Conservation (phyloP, 305 asterid genomes). For the Fraxinus platypoda region DNA sequence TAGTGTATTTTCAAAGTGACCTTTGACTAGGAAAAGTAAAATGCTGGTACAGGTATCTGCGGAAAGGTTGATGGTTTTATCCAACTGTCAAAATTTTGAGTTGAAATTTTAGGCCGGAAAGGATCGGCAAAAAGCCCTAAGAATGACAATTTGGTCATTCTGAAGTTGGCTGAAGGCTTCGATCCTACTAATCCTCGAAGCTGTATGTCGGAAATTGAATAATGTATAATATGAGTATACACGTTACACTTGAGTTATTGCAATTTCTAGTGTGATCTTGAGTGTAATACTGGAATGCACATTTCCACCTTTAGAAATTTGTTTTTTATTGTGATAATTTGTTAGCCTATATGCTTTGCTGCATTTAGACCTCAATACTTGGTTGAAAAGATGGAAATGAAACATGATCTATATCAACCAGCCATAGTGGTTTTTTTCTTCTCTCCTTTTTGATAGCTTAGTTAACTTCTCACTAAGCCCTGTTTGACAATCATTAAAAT, state of each 20-base stretch:
- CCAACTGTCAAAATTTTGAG: neutral
- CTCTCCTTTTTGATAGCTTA: too few species aligned
- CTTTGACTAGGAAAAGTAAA: too few species aligned
- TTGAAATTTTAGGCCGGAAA: neutral
- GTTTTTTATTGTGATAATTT: neutral
- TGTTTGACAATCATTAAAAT: too few species aligned
- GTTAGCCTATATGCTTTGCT: neutral
- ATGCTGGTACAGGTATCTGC: neutral
- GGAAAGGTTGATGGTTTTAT: neutral
- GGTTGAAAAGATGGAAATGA: neutral
- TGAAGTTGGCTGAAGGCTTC: too few species aligned
- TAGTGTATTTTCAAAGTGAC: too few species aligned
- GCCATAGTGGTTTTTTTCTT: neutral
- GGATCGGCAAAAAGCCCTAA: neutral
- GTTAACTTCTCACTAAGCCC: too few species aligned
- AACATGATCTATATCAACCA: neutral
- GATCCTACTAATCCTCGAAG: neutral
- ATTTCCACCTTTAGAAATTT: neutral
- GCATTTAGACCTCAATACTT: neutral
- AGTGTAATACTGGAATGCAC: neutral
- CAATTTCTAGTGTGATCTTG: neutral
- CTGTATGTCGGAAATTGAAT: slow-evolving; percentile 2
- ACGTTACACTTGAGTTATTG: neutral
- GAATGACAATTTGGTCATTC: too few species aligned
- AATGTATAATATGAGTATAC: slow-evolving; percentile 1